Conservation (phyloP, 2,329 filamentous ascomycete species). For the Verticillium tricorpus region DNA sequence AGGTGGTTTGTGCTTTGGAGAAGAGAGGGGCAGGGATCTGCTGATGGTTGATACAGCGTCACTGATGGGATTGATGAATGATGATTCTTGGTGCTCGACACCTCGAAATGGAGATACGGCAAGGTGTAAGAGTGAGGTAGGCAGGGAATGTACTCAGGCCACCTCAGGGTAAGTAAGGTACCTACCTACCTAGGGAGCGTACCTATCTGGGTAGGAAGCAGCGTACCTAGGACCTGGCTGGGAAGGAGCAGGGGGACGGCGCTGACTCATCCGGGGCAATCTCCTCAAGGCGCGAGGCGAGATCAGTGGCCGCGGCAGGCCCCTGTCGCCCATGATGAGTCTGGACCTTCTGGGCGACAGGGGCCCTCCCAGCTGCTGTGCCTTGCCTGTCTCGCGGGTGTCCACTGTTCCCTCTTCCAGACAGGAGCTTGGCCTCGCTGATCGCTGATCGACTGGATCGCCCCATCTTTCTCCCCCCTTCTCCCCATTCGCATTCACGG, state of each 20-base stretch:
- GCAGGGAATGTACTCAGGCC: no score
- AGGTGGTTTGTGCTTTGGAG: not conserved
- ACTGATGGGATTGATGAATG: not conserved
- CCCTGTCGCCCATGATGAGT: not conserved
- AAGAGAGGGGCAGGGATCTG: not conserved
- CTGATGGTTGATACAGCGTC: not conserved
- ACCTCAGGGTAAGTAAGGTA: no score
- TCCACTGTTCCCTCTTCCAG: not conserved
- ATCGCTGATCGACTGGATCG: not conserved
- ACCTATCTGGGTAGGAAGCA: no score
- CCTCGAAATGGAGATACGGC: no score
- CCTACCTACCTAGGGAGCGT: no score
- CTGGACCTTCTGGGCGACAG: slow-evolving; percentile 1
- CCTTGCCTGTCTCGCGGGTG: not conserved
- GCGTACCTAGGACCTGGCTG: not conserved
- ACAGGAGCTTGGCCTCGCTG: not conserved
- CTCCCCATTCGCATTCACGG: not conserved
- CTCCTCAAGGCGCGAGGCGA: not conserved
- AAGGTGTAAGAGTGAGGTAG: no score
- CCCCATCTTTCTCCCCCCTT: not conserved
- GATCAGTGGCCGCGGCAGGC: not conserved
- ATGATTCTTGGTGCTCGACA: not conserved
- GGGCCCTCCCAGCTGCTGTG: not conserved
- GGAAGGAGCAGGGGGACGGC: not conserved
- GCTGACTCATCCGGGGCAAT: not conserved